Percentiles rank a stretch among this genome's conserved stretches.
Conservation (phyloP, 2,329 filamentous ascomycete genomes). For the Davidsoniella virescens region DNA sequence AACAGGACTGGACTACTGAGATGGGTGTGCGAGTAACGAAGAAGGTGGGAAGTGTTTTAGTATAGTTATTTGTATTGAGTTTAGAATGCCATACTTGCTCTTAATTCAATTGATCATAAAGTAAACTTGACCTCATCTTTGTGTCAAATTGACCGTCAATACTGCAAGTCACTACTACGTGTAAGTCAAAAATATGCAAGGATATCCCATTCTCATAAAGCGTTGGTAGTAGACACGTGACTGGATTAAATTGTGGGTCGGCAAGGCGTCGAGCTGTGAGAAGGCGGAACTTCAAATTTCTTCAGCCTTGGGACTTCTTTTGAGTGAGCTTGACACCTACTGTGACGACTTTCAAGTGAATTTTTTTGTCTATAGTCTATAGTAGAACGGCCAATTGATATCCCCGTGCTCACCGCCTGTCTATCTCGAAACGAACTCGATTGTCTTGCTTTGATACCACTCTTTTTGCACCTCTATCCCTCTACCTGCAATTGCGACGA, state of each 20-base stretch:
- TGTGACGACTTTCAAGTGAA: too few relatives aligned
- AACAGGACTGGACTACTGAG: background rate
- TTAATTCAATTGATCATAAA: background rate
- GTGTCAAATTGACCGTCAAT: background rate
- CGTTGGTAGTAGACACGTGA: conserved; percentile 4
- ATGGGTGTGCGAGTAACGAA: background rate
- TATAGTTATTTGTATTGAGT: too few relatives aligned
- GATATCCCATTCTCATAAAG: background rate
- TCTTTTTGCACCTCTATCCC: background rate
- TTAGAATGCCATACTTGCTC: too few relatives aligned
- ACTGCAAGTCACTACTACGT: background rate
- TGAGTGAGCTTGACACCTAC: background rate
- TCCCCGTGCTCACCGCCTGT: background rate
- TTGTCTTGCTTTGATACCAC: background rate
- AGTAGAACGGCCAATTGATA: background rate
- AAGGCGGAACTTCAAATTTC: conserved; percentile 12
- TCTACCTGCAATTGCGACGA: background rate
- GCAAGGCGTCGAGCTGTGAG: conserved; percentile 9
- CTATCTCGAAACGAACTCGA: background rate
- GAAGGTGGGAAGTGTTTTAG: background rate
- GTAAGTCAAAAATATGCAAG: background rate
- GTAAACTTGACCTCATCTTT: background rate
- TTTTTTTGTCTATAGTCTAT: background rate
- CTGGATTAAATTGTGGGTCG: conserved; percentile 7
- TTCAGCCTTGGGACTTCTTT: conserved; percentile 12